These are phyloP conservation scores for Malus hybrid DNA, from an alignment of 331 rosid species.

Conservation along the genomic window DNA sequence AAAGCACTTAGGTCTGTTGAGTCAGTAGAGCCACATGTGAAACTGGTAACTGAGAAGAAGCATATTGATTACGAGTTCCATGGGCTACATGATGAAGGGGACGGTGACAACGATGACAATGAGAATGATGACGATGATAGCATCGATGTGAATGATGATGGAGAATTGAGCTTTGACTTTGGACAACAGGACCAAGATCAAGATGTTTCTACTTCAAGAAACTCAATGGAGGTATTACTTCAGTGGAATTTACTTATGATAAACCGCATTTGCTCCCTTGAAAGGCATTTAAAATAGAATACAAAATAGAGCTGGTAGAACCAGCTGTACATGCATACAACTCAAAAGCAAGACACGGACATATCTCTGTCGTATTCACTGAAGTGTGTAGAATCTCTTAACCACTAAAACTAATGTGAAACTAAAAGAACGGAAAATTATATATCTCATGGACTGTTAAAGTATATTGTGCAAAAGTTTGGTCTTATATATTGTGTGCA, in stretches of 20 bases:
- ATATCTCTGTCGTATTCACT: background rate
- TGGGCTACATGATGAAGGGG: slow-evolving; percentile 70
- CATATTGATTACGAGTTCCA: slow-evolving; percentile 90
- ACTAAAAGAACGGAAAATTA: background rate
- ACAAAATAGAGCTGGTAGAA: background rate
- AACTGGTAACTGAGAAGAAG: slow-evolving; percentile 69
- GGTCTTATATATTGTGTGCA: background rate
- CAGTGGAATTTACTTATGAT: slow-evolving; percentile 1
- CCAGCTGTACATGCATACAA: background rate
- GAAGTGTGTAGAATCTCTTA: background rate
- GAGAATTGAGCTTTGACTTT: slow-evolving; percentile 84
- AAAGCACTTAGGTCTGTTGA: slow-evolving; percentile 81
- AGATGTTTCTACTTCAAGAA: slow-evolving; percentile 48
- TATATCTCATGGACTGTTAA: too few species aligned
- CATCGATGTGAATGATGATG: slow-evolving; percentile 48
- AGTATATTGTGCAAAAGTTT: background rate
- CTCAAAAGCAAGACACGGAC: background rate
- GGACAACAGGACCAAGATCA: slow-evolving; percentile 51
- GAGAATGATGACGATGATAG: slow-evolving; percentile 44
- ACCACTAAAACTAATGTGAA: background rate
- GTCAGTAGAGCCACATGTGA: slow-evolving; percentile 78
- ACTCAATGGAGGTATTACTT: slow-evolving; percentile 59
- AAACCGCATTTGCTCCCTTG: background rate
- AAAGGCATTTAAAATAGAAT: slow-evolving; percentile 6
- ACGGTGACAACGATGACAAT: slow-evolving; percentile 38